Conservation (phyloP, 768 basidiomycete genomes). For the Russula dissimulans region DNA sequence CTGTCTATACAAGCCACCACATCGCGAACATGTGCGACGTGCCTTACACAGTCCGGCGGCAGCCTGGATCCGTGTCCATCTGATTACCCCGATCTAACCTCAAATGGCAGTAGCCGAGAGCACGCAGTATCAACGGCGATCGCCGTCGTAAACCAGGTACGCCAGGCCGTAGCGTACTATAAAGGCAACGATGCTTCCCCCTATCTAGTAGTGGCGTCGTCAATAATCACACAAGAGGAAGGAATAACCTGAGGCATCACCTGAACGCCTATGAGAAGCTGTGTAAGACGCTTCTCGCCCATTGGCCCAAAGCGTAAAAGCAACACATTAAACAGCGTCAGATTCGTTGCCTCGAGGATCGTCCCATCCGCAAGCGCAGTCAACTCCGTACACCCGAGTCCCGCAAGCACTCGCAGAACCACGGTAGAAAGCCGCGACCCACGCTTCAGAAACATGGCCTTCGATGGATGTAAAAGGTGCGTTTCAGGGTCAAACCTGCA, state of each 20-base stretch:
- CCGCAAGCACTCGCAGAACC: slow-evolving; percentile 49
- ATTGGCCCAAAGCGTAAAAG: slow-evolving; percentile 76
- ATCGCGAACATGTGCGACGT: no score
- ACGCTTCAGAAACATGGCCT: slow-evolving; percentile 46
- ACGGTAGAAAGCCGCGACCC: slow-evolving; percentile 47
- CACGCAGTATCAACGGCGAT: slow-evolving; percentile 48
- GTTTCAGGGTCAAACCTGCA: slow-evolving; percentile 66
- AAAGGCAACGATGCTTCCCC: slow-evolving; percentile 77
- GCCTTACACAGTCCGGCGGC: no score
- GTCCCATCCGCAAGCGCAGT: slow-evolving; percentile 42
- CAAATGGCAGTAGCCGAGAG: no score
- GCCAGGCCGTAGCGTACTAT: slow-evolving; percentile 84
- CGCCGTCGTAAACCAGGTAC: slow-evolving; percentile 84
- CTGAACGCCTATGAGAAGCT: slow-evolving; percentile 66
- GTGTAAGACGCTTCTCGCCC: slow-evolving; percentile 72
- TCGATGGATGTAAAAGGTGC: slow-evolving; percentile 72
- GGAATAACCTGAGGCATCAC: slow-evolving; percentile 29
- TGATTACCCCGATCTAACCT: no score
- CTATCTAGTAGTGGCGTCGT: slow-evolving; percentile 39
- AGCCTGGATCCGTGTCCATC: no score
- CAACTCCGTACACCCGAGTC: slow-evolving; percentile 59
- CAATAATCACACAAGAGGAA: background rate
- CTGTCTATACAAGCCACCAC: no score
- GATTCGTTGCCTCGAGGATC: slow-evolving; percentile 70
- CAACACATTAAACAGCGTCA: slow-evolving; percentile 86